Evolutionary conservation across 2,329 filamentous ascomycete genomes (phyloP), one percentile per base, ranked within the genome.

Genomic region (Diaporthe capsici): DNA sequence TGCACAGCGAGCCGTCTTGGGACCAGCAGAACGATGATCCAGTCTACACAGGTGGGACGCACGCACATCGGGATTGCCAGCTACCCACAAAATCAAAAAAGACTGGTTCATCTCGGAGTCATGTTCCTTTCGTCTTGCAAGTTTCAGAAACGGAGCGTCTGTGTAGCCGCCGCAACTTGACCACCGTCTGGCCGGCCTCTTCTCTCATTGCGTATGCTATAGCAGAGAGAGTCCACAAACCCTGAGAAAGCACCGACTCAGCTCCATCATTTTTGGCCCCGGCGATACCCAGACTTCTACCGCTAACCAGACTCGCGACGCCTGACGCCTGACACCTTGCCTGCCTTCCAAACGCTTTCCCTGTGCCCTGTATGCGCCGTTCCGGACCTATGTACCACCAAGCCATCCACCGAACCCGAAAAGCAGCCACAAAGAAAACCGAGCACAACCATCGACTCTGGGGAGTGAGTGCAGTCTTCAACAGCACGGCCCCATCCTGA

Each of bases 291-390:
- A 37, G 31, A 39, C 47, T 42, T 28, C 47, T 68, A 22, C 42
- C 65, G 47, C 31, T 55, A 39, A 28, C 31, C 65, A 53, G 47
- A 55, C 60, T 39, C 39, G 6, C 37, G 57, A 60, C 57, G 34
- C 57, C 57, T 17, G 51, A 55, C n/a, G 17, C 60, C 60, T 31
- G 47, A 68, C 63, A 5, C 65, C 65, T 39, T 39, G 65, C 65
- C 44, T 55, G 13, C 65, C 20, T 49, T 39, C 22, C 22, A 68
- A n/a, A 20, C 65, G 22, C 15, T 53, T 39, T 12, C 34, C 65
- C 65, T n/a, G 13, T 28, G 39, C 34, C 65, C 65, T n/a, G 13
- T 39, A 53, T 53, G 47, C 31, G n/a, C 28, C 31, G 13, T 39
- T 20, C 7, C 7, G 12, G 65, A 67, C 31, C 25, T 53, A 25